These are phyloP conservation scores for Ascochyta clinopodiicola DNA, from an alignment of 2,329 filamentous ascomycete genomes.

Conservation along the genomic window DNA sequence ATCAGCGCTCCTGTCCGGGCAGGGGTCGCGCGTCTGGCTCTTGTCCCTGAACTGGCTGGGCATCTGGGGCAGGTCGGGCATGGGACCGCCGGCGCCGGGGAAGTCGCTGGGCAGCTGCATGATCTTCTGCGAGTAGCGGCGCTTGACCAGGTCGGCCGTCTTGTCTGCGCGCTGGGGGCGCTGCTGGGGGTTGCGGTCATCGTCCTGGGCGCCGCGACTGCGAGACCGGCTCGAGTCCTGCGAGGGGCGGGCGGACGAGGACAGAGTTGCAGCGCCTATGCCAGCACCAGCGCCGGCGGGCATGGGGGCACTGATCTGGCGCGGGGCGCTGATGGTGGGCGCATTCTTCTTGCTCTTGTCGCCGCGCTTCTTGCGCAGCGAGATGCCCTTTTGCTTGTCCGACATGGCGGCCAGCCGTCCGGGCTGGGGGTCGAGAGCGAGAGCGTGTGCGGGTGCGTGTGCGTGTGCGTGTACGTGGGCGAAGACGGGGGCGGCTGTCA, in stretches of 20 bases:
- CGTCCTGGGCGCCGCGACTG: constrained; percentile 24
- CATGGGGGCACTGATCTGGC: constrained; percentile 59
- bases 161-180: constrained; percentile 56
- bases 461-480: background rate
- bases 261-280: constrained; percentile 34
- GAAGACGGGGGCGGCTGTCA: too few relatives aligned
- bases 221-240: constrained; percentile 48
- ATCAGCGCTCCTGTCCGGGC: constrained; percentile 56
- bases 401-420: constrained; percentile 48
- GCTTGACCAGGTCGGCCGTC: constrained; percentile 86
- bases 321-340: constrained; percentile 58
- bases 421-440: background rate
- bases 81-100: constrained; percentile 67
- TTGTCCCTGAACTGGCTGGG: constrained; percentile 65
- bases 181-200: constrained; percentile 44
- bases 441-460: background rate
- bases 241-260: constrained; percentile 47
- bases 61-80: constrained; percentile 67
- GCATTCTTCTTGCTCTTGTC: constrained; percentile 62
- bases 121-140: constrained; percentile 92
- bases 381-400: constrained; percentile 62
- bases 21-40: constrained; percentile 27
- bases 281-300: constrained; percentile 34
- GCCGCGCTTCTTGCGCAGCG: constrained; percentile 67
- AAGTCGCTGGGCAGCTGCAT: constrained; percentile 76